These are phyloP conservation scores for Vigna trinervia DNA, from an alignment of 306 rosid species.

Conservation along the genomic window DNA sequence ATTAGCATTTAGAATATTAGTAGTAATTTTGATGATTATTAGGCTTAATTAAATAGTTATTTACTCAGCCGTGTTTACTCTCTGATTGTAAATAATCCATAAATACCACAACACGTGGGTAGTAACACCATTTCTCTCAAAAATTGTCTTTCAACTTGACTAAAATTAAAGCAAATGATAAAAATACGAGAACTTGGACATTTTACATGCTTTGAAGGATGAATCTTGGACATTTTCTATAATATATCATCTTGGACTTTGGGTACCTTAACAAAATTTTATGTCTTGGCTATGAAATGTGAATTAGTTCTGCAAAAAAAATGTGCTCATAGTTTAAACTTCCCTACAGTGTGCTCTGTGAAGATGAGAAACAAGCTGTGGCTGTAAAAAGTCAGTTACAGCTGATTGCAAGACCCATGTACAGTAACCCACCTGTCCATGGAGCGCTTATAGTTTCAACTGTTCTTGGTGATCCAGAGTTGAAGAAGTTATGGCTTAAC, in stretches of 20 bases:
- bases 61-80: too few species aligned
- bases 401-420: slow-evolving; percentile 94
- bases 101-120: too few species aligned
- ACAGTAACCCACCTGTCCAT: slow-evolving; percentile 94
- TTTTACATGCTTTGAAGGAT: neutral
- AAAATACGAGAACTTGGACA: slow-evolving; percentile 18
- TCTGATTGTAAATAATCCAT: too few species aligned
- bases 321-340: slow-evolving; percentile 3
- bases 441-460: slow-evolving; percentile 87
- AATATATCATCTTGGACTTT: slow-evolving; percentile 7
- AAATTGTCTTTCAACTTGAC: too few species aligned
- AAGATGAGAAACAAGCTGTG: slow-evolving; percentile 89
- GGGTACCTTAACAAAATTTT: slow-evolving; percentile 12
- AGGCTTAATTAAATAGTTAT: too few species aligned
- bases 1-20: neutral
- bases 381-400: slow-evolving; percentile 96
- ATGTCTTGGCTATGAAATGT: slow-evolving; percentile 40
- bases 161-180: too few species aligned
- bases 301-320: slow-evolving; percentile 21
- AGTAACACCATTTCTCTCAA: too few species aligned
- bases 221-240: slow-evolving; percentile 13
- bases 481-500: slow-evolving; percentile 80
- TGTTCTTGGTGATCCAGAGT: slow-evolving; percentile 80
- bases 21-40: neutral
- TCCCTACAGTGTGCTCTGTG: slow-evolving; percentile 79